Percentiles rank a stretch among this genome's conserved stretches.
Conservation (phyloP, 148 eudicot genomes). For the Rhododendron ovatum region DNA sequence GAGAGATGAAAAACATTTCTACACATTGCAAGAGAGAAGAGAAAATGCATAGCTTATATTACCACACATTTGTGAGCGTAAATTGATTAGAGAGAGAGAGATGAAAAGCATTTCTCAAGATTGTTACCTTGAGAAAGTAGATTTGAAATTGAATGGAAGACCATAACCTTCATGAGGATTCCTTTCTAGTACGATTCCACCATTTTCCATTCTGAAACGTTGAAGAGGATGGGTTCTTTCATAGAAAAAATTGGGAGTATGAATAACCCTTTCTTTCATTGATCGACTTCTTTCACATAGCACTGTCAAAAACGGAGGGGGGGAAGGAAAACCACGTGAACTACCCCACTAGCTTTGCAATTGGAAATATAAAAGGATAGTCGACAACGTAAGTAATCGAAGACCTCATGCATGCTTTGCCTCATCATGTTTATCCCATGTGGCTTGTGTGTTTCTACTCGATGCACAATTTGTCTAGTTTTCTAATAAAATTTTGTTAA, state of each 20-base stretch:
- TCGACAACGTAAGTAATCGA: too few relatives aligned
- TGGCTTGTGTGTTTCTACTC: too few relatives aligned
- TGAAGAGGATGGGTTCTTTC: conserved; percentile 27
- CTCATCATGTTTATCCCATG: too few relatives aligned
- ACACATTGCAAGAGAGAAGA: not conserved
- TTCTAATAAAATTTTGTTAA: not conserved
- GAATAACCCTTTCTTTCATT: conserved; percentile 17
- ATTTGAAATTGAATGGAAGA: conserved; percentile 3
- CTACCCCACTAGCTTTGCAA: not conserved
- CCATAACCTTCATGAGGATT: conserved; percentile 3
- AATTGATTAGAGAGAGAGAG: not conserved
- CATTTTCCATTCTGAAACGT: conserved; percentile 27
- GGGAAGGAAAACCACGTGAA: not conserved
- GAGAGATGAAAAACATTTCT: too few relatives aligned
- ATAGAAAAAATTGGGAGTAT: conserved; percentile 10
- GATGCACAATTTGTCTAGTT: not conserved
- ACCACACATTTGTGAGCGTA: not conserved
- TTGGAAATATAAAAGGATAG: not conserved
- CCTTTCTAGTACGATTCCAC: conserved; percentile 27
- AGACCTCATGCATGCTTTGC: not conserved
- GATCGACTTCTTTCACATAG: conserved; percentile 16
- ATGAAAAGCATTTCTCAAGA: not conserved
- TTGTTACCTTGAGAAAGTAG: conserved; percentile 25
- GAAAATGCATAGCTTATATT: not conserved
- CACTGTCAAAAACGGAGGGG: conserved; percentile 17